Evolutionary conservation across 352 stramenopile species (phyloP), one percentile per base, ranked within the genome.

Genomic region (Globisporangium nagaii): DNA sequence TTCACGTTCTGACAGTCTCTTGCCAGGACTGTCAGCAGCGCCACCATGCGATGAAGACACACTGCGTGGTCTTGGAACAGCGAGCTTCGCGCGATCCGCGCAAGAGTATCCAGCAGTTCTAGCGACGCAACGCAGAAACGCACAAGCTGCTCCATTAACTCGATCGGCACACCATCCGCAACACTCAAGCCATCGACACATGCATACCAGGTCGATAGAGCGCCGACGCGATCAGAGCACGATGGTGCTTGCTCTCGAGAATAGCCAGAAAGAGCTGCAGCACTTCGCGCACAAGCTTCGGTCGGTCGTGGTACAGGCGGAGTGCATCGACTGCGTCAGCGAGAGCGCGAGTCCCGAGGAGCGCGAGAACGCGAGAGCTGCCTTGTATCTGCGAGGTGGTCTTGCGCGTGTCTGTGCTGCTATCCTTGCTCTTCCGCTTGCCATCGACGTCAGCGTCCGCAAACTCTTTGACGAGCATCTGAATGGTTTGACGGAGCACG

Each of bases 401-500:
- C 9, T 2, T 5, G 11, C 12, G 27, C 25, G 43, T 8, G 17
- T 36, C 27, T 24, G 17, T 7, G 17, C 25, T 15, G 17, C n/a
- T 17, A 36, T 4, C 1, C 4, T 1, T n/a, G 0, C 25, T 36
- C 15, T 11, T 24, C 12, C 36, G 43, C 25, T 36, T 49, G 4
- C 13, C 43, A 17, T 31, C n/a, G 8, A 22, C 25, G 8, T 49
- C 6, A n/a, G 27, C 17, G 9, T 43, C 37, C 2, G 19, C 48
- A 25, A 62, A 17, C 25, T 63, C 54, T 32, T 54, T 46, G 7
- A 44, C 42, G 10, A 82, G 43, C 19, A 68, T 56, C 37, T 71
- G 59, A 6, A 75, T 39, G 1, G 54, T 64, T 27, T 55, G 60
- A 17, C 60, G 32, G 7, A 73, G 32, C 40, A 75, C 58, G 11